Evolutionary conservation across 306 rosid genomes (phyloP).

Genomic region (Senna siamea): DNA sequence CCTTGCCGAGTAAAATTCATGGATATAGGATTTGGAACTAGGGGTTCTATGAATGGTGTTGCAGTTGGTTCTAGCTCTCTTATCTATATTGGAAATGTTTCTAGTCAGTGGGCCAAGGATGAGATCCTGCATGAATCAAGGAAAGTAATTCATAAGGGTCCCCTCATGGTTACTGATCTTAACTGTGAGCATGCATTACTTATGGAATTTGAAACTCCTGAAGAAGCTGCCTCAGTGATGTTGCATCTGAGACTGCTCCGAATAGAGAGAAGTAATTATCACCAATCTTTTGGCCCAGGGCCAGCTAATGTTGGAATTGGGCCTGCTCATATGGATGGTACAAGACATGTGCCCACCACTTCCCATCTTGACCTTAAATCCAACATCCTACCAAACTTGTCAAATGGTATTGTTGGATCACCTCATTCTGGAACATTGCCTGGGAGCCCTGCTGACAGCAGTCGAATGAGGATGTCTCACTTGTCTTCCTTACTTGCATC

Average conservation of each 20-base stretch:
- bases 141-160: slow-evolving; percentile 69
- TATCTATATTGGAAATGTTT: slow-evolving; percentile 74
- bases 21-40: slow-evolving; percentile 89
- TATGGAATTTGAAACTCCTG: slow-evolving; percentile 89
- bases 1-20: slow-evolving; percentile 84
- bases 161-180: slow-evolving; percentile 72
- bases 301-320: slow-evolving; percentile 51
- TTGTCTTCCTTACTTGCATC: slow-evolving; percentile 61
- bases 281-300: slow-evolving; percentile 59
- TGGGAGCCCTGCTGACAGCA: slow-evolving; percentile 64
- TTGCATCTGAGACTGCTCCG: slow-evolving; percentile 82
- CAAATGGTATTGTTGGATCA: slow-evolving; percentile 53
- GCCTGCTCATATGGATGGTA: slow-evolving; percentile 59
- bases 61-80: slow-evolving; percentile 85
- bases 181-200: slow-evolving; percentile 81
- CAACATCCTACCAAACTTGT: slow-evolving; percentile 51
- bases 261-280: slow-evolving; percentile 63
- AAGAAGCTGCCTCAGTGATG: slow-evolving; percentile 85
- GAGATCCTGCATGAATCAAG: slow-evolving; percentile 88
- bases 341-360: slow-evolving; percentile 57
- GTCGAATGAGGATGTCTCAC: slow-evolving; percentile 60
- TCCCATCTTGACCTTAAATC: slow-evolving; percentile 55
- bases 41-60: slow-evolving; percentile 80
- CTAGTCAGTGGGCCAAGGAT: slow-evolving; percentile 88
- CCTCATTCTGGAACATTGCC: slow-evolving; percentile 58